Conservation (phyloP, 192 early-diverging fungal genomes). For the Oehlia diaphana region DNA sequence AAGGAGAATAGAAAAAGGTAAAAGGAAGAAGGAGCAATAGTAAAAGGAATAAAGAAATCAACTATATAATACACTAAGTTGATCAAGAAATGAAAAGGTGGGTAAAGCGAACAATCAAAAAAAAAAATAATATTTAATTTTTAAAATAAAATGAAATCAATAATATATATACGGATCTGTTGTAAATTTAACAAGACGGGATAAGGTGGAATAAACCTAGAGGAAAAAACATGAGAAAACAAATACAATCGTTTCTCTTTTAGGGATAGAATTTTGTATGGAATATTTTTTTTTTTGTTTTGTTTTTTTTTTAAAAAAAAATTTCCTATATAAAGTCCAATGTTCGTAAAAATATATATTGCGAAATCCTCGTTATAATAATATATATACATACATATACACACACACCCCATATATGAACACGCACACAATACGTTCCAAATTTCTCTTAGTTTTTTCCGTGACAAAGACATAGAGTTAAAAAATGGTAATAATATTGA, state of each 20-base stretch:
- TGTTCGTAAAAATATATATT: slow-evolving; percentile 15
- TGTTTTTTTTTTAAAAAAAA: too few relatives aligned
- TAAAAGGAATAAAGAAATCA: not conserved
- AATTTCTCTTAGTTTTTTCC: not conserved
- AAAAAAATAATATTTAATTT: not conserved
- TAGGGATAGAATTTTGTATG: not conserved
- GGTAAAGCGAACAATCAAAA: not conserved
- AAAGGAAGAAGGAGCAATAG: not conserved
- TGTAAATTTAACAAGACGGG: not conserved
- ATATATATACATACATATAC: slow-evolving; percentile 17
- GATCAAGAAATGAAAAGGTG: not conserved
- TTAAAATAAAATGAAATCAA: not conserved
- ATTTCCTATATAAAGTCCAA: slow-evolving; percentile 7
- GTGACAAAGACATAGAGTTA: not conserved
- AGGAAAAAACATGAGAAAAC: slow-evolving; percentile 1
- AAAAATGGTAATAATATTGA: not conserved
- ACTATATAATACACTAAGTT: not conserved
- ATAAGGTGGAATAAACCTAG: not conserved
- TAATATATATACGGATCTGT: not conserved
- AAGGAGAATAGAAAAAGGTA: not conserved
- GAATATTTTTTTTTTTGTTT: not conserved
- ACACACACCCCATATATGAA: slow-evolving; percentile 17
- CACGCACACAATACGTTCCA: not conserved
- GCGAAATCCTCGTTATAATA: slow-evolving; percentile 5
- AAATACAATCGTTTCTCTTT: not conserved